Evolutionary conservation across 257 asterid genomes (phyloP).

Genomic region (Nicotiana obtusifolia): DNA sequence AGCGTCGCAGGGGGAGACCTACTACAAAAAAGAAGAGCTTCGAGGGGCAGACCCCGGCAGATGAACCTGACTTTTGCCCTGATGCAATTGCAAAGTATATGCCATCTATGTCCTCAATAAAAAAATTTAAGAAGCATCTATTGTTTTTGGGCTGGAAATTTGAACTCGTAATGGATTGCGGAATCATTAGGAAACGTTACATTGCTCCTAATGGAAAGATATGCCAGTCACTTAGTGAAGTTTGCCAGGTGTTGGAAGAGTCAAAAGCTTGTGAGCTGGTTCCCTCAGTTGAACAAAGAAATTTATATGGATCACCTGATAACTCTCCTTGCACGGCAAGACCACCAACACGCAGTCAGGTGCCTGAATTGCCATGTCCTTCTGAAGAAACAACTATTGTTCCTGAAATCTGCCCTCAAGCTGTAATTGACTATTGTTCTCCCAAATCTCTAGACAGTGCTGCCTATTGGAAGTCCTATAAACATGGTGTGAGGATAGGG

Average conservation of each 20-base stretch:
- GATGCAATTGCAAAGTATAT: conserved; percentile 31
- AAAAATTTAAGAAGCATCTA: conserved; percentile 44
- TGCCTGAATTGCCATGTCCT: conserved; percentile 15
- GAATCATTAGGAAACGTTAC: conserved; percentile 26
- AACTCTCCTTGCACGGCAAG: conserved; percentile 21
- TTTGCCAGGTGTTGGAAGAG: conserved; percentile 28
- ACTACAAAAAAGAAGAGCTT: conserved; percentile 16
- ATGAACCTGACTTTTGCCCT: conserved; percentile 42
- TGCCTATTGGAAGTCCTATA: neutral
- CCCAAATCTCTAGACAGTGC: neutral
- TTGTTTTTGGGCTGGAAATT: conserved; percentile 58
- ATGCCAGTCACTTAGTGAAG: conserved; percentile 32
- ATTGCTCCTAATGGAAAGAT: conserved; percentile 39
- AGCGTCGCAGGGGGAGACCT: conserved; percentile 10
- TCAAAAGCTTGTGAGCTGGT: conserved; percentile 4
- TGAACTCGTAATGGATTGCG: conserved; percentile 13
- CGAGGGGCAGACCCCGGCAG: conserved; percentile 30
- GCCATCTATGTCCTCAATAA: neutral
- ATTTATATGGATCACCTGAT: conserved; percentile 3
- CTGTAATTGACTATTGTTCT: conserved; percentile 37
- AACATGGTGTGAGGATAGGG: neutral
- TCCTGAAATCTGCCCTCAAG: conserved; percentile 51
- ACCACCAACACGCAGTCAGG: conserved; percentile 24
- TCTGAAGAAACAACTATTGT: conserved; percentile 15
- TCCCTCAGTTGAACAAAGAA: neutral